Conservation (phyloP, 2,329 filamentous ascomycete species). For the Tolypocladium ovalisporum region DNA sequence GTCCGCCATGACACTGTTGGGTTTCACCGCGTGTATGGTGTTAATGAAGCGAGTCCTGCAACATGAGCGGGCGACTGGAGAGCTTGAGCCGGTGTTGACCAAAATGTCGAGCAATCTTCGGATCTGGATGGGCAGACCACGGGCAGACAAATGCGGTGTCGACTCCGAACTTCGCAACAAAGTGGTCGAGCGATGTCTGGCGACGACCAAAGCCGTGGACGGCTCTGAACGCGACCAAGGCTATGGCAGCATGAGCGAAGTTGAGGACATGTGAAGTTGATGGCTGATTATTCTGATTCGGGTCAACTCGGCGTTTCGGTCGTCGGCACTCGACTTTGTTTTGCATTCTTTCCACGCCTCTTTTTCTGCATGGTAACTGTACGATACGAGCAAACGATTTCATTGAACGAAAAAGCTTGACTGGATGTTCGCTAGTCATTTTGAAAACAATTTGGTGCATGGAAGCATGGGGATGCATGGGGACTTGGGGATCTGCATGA, state of each 20-base stretch:
- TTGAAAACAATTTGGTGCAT: not conserved
- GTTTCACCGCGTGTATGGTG: constrained; percentile 47
- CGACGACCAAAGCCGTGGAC: constrained; percentile 43
- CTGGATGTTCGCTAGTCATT: not conserved
- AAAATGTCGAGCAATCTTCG: constrained; percentile 45
- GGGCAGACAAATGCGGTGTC: constrained; percentile 41
- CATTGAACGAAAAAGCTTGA: not conserved
- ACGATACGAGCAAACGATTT: not conserved
- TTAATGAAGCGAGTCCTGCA: constrained; percentile 42
- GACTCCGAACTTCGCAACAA: constrained; percentile 36
- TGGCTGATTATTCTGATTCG: not conserved
- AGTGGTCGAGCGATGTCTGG: constrained; percentile 44
- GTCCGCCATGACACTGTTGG: constrained; percentile 42
- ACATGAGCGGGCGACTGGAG: constrained; percentile 35
- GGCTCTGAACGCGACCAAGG: constrained; percentile 51
- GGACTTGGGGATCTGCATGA: not conserved
- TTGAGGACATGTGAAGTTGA: constrained; percentile 22
- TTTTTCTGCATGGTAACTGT: not conserved
- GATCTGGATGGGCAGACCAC: constrained; percentile 47
- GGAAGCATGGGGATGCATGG: not conserved
- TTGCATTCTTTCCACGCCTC: not conserved
- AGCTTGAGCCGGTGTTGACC: constrained; percentile 39
- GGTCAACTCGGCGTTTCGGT: not conserved
- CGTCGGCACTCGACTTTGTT: not conserved
- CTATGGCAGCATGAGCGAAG: constrained; percentile 47